A percentile compares a stretch with the other conserved stretches of the same genome.
Conservation (phyloP, 2,329 filamentous ascomycete species). For the Rasamsonia emersonii region DNA sequence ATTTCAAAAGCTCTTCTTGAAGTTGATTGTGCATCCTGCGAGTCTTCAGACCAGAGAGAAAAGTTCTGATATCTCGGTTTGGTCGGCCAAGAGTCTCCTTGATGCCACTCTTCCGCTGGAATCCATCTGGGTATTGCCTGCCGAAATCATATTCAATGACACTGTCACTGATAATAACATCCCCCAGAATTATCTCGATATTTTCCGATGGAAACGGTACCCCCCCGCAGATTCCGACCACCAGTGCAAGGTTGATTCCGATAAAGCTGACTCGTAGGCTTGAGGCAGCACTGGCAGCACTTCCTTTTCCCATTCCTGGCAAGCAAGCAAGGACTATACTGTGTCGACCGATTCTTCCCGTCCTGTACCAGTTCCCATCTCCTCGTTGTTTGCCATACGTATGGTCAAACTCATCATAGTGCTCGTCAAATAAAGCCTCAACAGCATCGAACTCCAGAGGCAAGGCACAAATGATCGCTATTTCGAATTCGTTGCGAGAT, state of each 20-base stretch:
- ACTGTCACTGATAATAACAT: slow-evolving; percentile 19
- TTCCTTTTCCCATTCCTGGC: slow-evolving; percentile 8
- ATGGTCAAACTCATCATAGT: slow-evolving; percentile 12
- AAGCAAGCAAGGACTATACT: slow-evolving; percentile 5
- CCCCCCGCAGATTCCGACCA: no score
- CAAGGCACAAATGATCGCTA: slow-evolving; percentile 20
- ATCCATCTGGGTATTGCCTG: slow-evolving; percentile 14
- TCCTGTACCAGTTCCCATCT: slow-evolving; percentile 7
- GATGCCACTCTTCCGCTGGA: slow-evolving; percentile 12
- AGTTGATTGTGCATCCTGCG: slow-evolving; percentile 3
- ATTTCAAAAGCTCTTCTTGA: slow-evolving; percentile 6
- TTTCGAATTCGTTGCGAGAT: slow-evolving; percentile 13
- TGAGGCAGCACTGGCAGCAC: slow-evolving; percentile 9
- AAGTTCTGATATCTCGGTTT: slow-evolving; percentile 12
- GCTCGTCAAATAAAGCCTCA: slow-evolving; percentile 12
- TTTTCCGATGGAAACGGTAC: slow-evolving; percentile 6
- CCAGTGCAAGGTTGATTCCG: slow-evolving; percentile 12
- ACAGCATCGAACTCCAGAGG: slow-evolving; percentile 16
- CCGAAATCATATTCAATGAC: slow-evolving; percentile 22
- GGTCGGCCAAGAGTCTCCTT: slow-evolving; percentile 13
- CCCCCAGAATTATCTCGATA: slow-evolving; percentile 20
- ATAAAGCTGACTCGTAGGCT: slow-evolving; percentile 10
- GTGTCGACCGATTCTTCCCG: no score
- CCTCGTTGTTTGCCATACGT: slow-evolving; percentile 12
- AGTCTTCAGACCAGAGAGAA: slow-evolving; percentile 13